Percentiles rank a stretch among this genome's conserved stretches.
phyloP scores from a whole-genome alignment of 2,329 filamentous ascomycete species.

The Claviceps quebecensis region DNA sequence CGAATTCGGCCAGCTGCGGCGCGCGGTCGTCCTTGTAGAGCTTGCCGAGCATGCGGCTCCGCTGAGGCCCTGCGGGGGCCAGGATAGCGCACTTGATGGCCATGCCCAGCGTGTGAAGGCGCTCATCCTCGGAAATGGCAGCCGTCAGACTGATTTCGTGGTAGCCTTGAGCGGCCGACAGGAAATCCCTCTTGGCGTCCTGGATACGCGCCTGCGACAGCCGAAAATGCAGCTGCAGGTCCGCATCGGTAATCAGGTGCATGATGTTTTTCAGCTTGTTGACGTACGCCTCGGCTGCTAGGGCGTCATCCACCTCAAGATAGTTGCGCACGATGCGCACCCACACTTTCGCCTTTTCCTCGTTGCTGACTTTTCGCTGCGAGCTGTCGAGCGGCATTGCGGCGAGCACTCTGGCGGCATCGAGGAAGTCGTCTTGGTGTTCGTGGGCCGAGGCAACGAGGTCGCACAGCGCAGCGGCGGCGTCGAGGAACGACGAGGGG shows the following conservation, averaged over 20 bases:
- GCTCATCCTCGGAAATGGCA: slow-evolving; percentile 72
- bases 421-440: slow-evolving; percentile 62
- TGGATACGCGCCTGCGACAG: slow-evolving; percentile 86
- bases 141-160: slow-evolving; percentile 70
- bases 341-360: slow-evolving; percentile 75
- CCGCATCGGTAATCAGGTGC: slow-evolving; percentile 58
- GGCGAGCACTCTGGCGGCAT: slow-evolving; percentile 64
- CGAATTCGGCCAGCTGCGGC: slow-evolving; percentile 59
- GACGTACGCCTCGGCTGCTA: slow-evolving; percentile 69
- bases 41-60: slow-evolving; percentile 65
- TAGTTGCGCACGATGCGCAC: slow-evolving; percentile 90
- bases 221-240: slow-evolving; percentile 71
- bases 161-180: slow-evolving; percentile 78
- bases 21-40: slow-evolving; percentile 90
- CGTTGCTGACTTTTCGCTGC: slow-evolving; percentile 68
- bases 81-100: slow-evolving; percentile 88
- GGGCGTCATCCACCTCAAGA: slow-evolving; percentile 85
- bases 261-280: slow-evolving; percentile 94
- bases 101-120: slow-evolving; percentile 69
- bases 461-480: slow-evolving; percentile 65
- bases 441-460: slow-evolving; percentile 76
- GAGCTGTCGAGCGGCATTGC: slow-evolving; percentile 81
- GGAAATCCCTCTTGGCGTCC: slow-evolving; percentile 78
- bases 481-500: slow-evolving; percentile 63
- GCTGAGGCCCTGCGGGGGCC: slow-evolving; percentile 75